Evolutionary conservation across 306 rosid species (phyloP), one percentile per base, ranked within the genome.

Genomic region (Astragalus glycyphyllos): DNA sequence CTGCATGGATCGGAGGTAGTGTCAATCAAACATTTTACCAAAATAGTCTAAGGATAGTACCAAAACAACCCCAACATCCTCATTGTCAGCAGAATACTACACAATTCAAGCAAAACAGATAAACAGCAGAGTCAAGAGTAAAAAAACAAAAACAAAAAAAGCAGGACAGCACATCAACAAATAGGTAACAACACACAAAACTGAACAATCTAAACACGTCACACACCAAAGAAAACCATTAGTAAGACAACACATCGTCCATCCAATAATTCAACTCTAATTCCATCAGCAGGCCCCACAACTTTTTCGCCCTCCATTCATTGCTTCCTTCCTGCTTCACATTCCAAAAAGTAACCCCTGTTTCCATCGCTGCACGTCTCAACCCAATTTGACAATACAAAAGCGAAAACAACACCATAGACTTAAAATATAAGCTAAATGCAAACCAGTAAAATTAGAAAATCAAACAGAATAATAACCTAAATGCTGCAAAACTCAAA

Each of bases 1-100:
- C 2, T 23, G 29, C 29, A 23, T 1, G 2, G 1, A 1, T 23
- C 29, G 29, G 29, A 23, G 29, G 29, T 23, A 23, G 29, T 23
- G 2, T 23, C 31, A 26, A 26, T 3, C 31, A 26, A 37, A 37
- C 1, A 37, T 49, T 49, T 37, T 11, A 44, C 12, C 70, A n/a
- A 51, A 78, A 78, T 69, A 55, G 55, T 70, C 83, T 69, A 35
- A 49, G 23, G 59, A 58, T 16, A 7, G 77, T 40, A 9, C 16
- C 17, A 51, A 69, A 57, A 41, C 70, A 58, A 71, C 23, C 51
- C 76, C 41, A 42, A 60, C 60, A 60, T 65, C 78, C 32, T 60
- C 41, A 76, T 49, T 81, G 81, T 50, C 41, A 62, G 77, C 48
- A 55, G 15, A 46, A 60, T 68, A 23, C 31, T 54, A 57, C 65